phyloP scores from a whole-genome alignment of 1,284 basidiomycete genomes.

The Puccinia coronata region DNA sequence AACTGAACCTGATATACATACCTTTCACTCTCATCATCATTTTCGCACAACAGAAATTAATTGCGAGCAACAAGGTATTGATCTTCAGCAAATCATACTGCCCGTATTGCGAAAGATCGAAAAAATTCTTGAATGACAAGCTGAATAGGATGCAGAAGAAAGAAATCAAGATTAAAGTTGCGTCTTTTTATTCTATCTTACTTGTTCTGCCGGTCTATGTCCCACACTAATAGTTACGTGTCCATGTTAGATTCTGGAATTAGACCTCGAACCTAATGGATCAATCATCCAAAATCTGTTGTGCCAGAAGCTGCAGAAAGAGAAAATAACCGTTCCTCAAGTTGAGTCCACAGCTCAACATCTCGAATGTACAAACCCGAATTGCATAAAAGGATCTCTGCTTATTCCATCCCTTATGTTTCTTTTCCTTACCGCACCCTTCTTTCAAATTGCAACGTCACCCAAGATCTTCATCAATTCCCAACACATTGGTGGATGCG shows the following conservation, averaged over 20 bases:
- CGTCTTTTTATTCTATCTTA: background rate
- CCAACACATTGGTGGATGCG: slow-evolving; percentile 23
- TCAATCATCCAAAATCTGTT: background rate
- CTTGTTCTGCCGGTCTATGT: background rate
- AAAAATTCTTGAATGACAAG: slow-evolving; percentile 15
- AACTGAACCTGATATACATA: no score
- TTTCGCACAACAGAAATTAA: background rate
- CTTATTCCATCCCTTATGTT: background rate
- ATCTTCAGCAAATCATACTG: slow-evolving; percentile 38
- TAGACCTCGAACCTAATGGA: background rate
- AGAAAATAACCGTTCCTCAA: slow-evolving; percentile 21
- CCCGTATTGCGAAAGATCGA: slow-evolving; percentile 16
- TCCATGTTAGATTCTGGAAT: background rate
- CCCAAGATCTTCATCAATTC: slow-evolving; percentile 24
- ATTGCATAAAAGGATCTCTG: background rate
- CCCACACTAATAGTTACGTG: no score
- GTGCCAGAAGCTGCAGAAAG: background rate
- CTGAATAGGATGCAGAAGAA: background rate
- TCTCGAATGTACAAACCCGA: no score
- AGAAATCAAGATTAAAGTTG: slow-evolving; percentile 15
- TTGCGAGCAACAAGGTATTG: background rate
- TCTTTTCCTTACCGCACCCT: background rate
- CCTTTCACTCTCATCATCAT: no score
- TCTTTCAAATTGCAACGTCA: background rate
- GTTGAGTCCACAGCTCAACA: background rate